Percentiles rank a stretch among this genome's conserved stretches.
These are phyloP conservation scores for Biancaea sappan DNA, from an alignment of 306 rosid genomes.

Conservation along the genomic window DNA sequence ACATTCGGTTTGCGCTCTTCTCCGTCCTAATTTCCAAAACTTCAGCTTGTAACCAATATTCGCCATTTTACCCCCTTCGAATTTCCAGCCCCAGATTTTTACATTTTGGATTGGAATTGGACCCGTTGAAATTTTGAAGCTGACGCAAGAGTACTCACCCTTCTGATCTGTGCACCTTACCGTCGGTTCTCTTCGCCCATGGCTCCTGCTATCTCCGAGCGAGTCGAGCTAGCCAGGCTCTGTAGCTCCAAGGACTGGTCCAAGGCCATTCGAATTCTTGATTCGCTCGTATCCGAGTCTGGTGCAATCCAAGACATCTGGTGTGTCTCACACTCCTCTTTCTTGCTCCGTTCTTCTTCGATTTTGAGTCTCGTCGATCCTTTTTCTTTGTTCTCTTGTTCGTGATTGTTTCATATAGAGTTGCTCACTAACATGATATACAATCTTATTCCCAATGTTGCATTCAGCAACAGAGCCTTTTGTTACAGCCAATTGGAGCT, in stretches of 20 bases:
- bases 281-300: constrained; percentile 71
- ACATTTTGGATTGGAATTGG: constrained; percentile 1
- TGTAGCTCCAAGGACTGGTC: constrained; percentile 91
- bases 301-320: constrained; percentile 79
- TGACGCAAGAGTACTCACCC: not conserved
- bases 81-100: not conserved
- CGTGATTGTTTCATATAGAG: not conserved
- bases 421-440: constrained; percentile 7
- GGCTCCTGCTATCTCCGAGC: constrained; percentile 64
- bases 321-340: constrained; percentile 40
- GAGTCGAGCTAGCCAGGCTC: constrained; percentile 75
- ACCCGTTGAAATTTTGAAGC: constrained; percentile 38
- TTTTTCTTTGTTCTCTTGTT: not conserved
- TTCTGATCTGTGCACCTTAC: constrained; percentile 42
- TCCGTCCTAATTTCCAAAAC: constrained; percentile 19
- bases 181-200: constrained; percentile 37
- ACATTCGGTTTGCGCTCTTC: not conserved
- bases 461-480: constrained; percentile 86
- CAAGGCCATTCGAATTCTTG: constrained; percentile 89
- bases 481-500: constrained; percentile 94
- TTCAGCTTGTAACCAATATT: not conserved
- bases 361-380: not conserved
- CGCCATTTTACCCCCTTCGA: constrained; percentile 31
- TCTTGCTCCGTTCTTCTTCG: constrained; percentile 16
- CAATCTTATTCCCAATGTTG: constrained; percentile 32